Evolutionary conservation across 2,329 filamentous ascomycete species (phyloP).

Genomic region (Ophiocordyceps camponoti-saundersi): DNA sequence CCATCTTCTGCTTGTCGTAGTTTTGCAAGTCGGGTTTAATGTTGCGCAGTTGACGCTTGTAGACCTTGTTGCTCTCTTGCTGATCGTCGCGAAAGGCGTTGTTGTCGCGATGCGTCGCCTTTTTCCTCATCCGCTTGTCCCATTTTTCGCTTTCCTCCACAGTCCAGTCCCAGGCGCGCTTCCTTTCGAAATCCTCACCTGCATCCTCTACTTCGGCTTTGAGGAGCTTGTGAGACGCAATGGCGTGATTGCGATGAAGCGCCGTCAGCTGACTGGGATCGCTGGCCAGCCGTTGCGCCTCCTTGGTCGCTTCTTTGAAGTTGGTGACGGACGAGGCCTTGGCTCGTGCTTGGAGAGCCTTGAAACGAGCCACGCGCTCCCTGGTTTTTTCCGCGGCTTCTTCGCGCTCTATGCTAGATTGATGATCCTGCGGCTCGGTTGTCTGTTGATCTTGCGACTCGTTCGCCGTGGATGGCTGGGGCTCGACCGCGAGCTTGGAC

Average conservation of each 20-base stretch:
- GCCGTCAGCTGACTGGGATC: conserved; percentile 64
- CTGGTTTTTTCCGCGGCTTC: conserved; percentile 28
- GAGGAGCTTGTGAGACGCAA: conserved; percentile 80
- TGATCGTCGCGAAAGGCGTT: conserved; percentile 82
- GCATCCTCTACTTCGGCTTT: conserved; percentile 77
- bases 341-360: conserved; percentile 67
- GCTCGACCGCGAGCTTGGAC: not conserved
- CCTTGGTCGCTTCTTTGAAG: conserved; percentile 66
- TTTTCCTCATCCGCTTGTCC: conserved; percentile 84
- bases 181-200: conserved; percentile 90
- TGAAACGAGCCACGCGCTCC: conserved; percentile 68
- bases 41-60: conserved; percentile 76
- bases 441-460: conserved; percentile 2
- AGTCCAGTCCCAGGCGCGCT: conserved; percentile 98
- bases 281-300: conserved; percentile 61
- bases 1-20: conserved; percentile 79
- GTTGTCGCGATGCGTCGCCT: conserved; percentile 62
- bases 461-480: too few species aligned
- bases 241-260: conserved; percentile 70
- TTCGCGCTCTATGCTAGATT: conserved; percentile 7
- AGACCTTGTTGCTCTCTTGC: conserved; percentile 77
- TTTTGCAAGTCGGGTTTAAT: conserved; percentile 60
- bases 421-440: conserved; percentile 3
- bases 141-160: conserved; percentile 85
- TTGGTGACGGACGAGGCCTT: conserved; percentile 59